Base-by-base conservation (phyloP, 2,329 filamentous ascomycete genomes). In the Hawksworthiomyces lignivorus region DNA sequence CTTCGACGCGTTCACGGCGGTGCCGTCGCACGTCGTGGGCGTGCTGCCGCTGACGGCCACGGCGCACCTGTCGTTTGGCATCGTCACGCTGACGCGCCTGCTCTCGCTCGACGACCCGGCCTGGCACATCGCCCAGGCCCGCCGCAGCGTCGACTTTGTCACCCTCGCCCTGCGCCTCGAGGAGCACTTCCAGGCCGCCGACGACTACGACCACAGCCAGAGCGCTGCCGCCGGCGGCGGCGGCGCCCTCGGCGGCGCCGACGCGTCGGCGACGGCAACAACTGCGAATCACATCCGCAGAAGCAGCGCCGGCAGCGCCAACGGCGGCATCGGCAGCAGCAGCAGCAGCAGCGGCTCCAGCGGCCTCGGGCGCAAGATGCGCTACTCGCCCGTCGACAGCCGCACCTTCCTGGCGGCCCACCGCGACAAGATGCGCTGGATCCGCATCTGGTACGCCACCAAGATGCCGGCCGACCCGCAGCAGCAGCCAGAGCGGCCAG, bases 341-440 rank as follows among this genome's bases (percentile, higher is more conserved):
- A 6, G 3, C 17, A 37, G 5, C 20, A 14, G 9, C 20, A 12
- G 20, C 29, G 17, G 18, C 15, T n/a, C n/a, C n/a, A n/a, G n/a
- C n/a, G 30, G 26, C 7, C 17, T 45, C 12, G 40, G 34, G n/a
- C 43, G 48, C 36, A 49, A 53, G 47, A 44, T 45, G 20, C 45
- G 50, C 12, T 54, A 44, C 24, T 19, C 48, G 12, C 53, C 58
- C 10, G 58, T 60, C 2, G 59, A 55, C 3, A 35, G 33, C 27
- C 56, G 52, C 24, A 53, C 56, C 7, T 46, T 58, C 1, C 52
- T 63, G 39, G 41, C 52, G 2, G 56, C 58, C 32, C 60, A 59
- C 24, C 54, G 54, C 29, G 60, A 60, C 38, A 65, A 63, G 43
- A 40, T 63, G 6, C 52, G 59, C 2, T 67, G 63, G 64, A 61